phyloP scores from a whole-genome alignment of 2,329 filamentous ascomycete genomes.

The Apiospora arundinis region DNA sequence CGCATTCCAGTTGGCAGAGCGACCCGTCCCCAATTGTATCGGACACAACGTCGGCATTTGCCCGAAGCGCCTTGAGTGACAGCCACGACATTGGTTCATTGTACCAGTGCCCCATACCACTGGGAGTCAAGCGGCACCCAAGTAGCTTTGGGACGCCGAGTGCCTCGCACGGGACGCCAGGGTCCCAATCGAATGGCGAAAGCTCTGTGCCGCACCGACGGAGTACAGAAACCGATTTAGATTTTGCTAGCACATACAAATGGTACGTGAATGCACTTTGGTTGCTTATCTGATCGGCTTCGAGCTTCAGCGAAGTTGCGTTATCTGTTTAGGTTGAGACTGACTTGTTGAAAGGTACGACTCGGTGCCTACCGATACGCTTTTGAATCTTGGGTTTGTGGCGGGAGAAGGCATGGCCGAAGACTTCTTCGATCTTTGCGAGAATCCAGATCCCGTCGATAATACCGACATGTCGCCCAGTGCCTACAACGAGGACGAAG shows the following conservation, averaged over 20 bases:
- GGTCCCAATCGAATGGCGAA: conserved; percentile 11
- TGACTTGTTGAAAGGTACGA: conserved; percentile 36
- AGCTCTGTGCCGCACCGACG: background rate
- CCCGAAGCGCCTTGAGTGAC: conserved; percentile 11
- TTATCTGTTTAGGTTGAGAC: background rate
- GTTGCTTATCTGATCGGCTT: background rate
- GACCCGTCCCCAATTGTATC: background rate
- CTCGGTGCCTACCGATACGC: conserved; percentile 39
- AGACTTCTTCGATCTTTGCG: conserved; percentile 42
- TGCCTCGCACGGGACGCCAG: conserved; percentile 2
- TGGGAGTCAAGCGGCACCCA: background rate
- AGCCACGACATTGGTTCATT: conserved; percentile 1
- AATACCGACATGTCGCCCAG: conserved; percentile 33
- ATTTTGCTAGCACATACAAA: conserved; percentile 28
- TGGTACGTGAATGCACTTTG: conserved; percentile 32
- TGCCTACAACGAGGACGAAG: conserved; percentile 39
- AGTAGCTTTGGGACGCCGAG: background rate
- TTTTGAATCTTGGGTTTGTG: conserved; percentile 42
- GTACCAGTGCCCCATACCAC: conserved; percentile 18
- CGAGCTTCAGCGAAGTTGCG: background rate
- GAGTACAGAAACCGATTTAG: conserved; percentile 22
- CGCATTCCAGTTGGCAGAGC: conserved; percentile 14
- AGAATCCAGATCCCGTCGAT: conserved; percentile 42
- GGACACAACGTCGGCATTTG: background rate
- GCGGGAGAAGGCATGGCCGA: conserved; percentile 41